phyloP scores from a whole-genome alignment of 2,329 filamentous ascomycete species.

The Apiospora malaysiana region DNA sequence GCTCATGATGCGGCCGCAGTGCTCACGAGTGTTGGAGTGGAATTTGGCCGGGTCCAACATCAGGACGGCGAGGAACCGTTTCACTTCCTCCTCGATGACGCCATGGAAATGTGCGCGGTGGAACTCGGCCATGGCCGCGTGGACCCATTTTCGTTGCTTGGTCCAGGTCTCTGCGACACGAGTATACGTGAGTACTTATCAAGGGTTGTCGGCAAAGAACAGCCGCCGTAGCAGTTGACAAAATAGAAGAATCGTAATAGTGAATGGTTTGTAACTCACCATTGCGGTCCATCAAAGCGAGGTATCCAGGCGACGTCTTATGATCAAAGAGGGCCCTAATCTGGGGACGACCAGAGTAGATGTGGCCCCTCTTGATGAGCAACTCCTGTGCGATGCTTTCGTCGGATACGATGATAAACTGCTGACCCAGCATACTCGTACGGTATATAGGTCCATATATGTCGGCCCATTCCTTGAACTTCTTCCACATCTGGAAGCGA shows the following conservation, averaged over 20 bases:
- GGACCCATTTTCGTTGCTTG: constrained; percentile 56
- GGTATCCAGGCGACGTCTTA: constrained; percentile 53
- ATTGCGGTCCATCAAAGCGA: constrained; percentile 57
- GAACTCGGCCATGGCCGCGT: constrained; percentile 53
- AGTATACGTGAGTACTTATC: not conserved
- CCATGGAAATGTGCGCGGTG: constrained; percentile 52
- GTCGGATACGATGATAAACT: constrained; percentile 50
- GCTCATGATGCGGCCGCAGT: constrained; percentile 57
- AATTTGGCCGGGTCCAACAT: constrained; percentile 53
- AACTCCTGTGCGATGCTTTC: constrained; percentile 55
- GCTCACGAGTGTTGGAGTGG: constrained; percentile 52
- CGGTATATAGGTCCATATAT: constrained; percentile 39
- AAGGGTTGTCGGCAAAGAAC: not conserved
- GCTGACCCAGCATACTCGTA: constrained; percentile 40
- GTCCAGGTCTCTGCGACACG: constrained; percentile 50
- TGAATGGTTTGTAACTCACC: constrained; percentile 40
- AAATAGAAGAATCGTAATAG: not conserved
- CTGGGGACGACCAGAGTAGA: constrained; percentile 56
- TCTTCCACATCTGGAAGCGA: constrained; percentile 54
- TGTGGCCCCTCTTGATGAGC: constrained; percentile 55
- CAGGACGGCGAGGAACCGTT: constrained; percentile 51
- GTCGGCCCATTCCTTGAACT: constrained; percentile 47
- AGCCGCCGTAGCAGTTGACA: not conserved
- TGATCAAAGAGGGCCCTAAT: constrained; percentile 55
- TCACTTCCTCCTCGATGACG: constrained; percentile 53